Evolutionary conservation across 768 basidiomycete genomes (phyloP).

Genomic region (Rhodotorula sphaerocarpa): DNA sequence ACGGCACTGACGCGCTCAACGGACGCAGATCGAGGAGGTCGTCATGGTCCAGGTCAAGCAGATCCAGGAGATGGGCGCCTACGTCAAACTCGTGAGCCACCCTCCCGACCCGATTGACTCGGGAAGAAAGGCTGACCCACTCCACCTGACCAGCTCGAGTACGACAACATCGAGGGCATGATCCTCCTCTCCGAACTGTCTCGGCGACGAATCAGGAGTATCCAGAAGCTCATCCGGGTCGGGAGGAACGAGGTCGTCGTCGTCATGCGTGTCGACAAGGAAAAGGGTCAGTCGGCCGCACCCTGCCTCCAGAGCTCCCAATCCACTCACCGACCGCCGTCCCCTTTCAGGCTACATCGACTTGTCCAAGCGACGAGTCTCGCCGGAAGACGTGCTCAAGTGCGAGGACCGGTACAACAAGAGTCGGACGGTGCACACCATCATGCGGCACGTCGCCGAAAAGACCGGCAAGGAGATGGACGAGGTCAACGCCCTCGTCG

Average conservation of each 20-base stretch:
- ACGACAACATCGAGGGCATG: conserved; percentile 99
- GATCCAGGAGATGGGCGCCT: conserved; percentile 99
- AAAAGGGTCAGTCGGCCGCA: conserved; percentile 65
- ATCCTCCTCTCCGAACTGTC: conserved; percentile 97
- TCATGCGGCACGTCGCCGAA: conserved; percentile 63
- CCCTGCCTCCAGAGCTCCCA: neutral
- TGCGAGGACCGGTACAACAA: conserved; percentile 99
- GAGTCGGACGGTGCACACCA: conserved; percentile 88
- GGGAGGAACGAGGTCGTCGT: conserved; percentile 98
- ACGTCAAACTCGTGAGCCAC: conserved; percentile 74
- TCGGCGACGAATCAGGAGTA: conserved; percentile 86
- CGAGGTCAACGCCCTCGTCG: conserved; percentile 77
- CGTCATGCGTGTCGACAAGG: conserved; percentile 94
- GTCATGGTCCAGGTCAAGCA: conserved; percentile 99
- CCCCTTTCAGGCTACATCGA: conserved; percentile 81
- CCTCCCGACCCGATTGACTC: neutral
- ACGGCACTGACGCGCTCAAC: neutral
- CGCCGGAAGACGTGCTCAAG: conserved; percentile 95
- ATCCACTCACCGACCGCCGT: neutral
- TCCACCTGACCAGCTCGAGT: conserved; percentile 84
- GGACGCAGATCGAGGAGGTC: conserved; percentile 77
- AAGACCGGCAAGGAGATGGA: conserved; percentile 54
- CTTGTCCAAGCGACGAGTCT: conserved; percentile 94
- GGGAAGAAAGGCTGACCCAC: neutral
- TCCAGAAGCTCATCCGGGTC: conserved; percentile 94